These are phyloP conservation scores for Solanum etuberosum DNA, from an alignment of 257 asterid genomes.

Conservation along the genomic window DNA sequence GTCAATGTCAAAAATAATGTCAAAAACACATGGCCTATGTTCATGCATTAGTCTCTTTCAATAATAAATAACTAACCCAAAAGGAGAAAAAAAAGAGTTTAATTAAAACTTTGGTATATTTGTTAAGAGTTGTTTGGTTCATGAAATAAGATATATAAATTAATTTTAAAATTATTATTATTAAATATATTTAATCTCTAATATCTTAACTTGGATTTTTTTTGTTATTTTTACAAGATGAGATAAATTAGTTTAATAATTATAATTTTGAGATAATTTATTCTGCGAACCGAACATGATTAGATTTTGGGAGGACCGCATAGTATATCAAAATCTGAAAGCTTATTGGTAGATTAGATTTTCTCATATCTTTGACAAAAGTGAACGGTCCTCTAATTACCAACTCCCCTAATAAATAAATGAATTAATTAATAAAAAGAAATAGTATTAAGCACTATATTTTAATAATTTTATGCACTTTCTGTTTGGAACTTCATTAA, in stretches of 20 bases:
- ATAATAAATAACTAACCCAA: no score
- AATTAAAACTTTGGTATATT: background rate
- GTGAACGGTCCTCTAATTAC: background rate
- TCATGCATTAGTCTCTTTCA: background rate
- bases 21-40: background rate
- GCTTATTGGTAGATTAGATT: conserved; percentile 27
- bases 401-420: background rate
- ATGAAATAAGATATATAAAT: background rate
- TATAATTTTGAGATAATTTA: background rate
- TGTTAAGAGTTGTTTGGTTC: background rate
- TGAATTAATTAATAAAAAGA: background rate
- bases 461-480: background rate
- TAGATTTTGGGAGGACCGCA: conserved; percentile 2
- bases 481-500: background rate
- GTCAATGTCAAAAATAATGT: background rate
- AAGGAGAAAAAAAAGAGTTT: background rate
- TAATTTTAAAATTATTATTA: background rate
- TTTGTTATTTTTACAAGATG: background rate
- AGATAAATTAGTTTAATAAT: background rate
- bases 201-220: background rate
- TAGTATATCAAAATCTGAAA: conserved; percentile 18
- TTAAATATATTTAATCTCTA: no score
- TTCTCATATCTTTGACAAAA: background rate
- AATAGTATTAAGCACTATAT: background rate
- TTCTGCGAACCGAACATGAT: background rate